Evolutionary conservation across 179 eudicot genomes (phyloP).

Genomic region (Silene noctiflora): DNA sequence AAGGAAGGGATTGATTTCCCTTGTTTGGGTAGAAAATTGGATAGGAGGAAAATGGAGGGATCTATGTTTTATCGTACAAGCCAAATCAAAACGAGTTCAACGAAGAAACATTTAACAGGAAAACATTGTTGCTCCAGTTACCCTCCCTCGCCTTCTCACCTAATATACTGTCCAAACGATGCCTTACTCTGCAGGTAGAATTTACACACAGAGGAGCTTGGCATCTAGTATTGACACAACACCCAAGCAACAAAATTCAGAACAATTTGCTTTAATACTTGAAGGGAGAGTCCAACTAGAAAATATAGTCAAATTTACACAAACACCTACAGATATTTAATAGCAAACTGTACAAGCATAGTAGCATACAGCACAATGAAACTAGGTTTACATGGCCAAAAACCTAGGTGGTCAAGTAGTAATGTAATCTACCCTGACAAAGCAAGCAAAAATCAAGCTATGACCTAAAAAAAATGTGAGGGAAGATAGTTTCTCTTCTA

Average conservation of each 20-base stretch:
- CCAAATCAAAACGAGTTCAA: not conserved
- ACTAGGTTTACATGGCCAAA: not conserved
- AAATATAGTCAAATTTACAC: not conserved
- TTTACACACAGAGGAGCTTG: not conserved
- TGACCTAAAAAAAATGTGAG: not conserved
- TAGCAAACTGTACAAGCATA: not conserved
- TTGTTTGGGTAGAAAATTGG: not conserved
- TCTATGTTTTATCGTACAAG: not conserved
- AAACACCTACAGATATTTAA: not conserved
- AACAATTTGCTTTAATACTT: not conserved
- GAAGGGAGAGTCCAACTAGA: not conserved
- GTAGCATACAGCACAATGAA: not conserved
- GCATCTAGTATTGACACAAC: not conserved
- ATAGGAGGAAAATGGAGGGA: not conserved
- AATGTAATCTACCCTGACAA: not conserved
- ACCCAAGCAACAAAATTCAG: not conserved
- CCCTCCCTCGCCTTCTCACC: too few relatives aligned
- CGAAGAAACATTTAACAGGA: not conserved
- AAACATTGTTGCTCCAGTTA: too few relatives aligned
- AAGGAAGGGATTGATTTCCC: not conserved
- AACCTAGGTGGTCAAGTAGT: not conserved
- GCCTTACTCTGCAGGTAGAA: not conserved
- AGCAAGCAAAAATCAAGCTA: not conserved
- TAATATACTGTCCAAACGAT: not conserved
- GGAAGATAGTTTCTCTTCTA: not conserved